A percentile compares a stretch with the other conserved stretches of the same genome.
Evolutionary conservation across 208 protist species (phyloP).

Genomic region (Leishmania arabica): DNA sequence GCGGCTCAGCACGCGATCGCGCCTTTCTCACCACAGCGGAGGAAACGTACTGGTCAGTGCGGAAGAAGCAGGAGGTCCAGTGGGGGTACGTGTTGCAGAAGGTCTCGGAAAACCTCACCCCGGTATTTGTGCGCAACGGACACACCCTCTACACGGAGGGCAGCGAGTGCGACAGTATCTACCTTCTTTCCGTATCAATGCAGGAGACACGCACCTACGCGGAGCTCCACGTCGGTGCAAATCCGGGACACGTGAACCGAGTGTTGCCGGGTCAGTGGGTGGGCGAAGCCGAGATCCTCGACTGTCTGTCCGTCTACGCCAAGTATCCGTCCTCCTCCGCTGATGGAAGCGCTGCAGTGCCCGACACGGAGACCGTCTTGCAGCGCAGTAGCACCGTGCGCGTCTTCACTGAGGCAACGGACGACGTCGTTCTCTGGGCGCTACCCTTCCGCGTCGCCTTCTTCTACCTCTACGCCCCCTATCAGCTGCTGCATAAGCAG

Average conservation of each 20-base stretch:
- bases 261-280: slow-evolving; percentile 42
- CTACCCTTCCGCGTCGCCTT: slow-evolving; percentile 45
- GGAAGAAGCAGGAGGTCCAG: slow-evolving; percentile 35
- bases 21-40: slow-evolving; percentile 45
- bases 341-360: background rate
- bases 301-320: slow-evolving; percentile 22
- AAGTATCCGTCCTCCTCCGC: background rate
- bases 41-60: slow-evolving; percentile 36
- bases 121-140: slow-evolving; percentile 2
- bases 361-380: background rate
- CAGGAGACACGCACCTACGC: slow-evolving; percentile 9
- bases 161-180: slow-evolving; percentile 24
- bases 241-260: slow-evolving; percentile 1
- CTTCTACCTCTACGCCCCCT: slow-evolving; percentile 46
- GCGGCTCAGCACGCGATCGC: slow-evolving; percentile 3
- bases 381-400: slow-evolving; percentile 25
- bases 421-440: slow-evolving; percentile 31
- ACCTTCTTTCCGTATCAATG: slow-evolving; percentile 33
- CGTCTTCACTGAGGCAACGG: background rate
- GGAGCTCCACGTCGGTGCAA: background rate
- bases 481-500: slow-evolving; percentile 35
- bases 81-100: slow-evolving; percentile 36
- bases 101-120: slow-evolving; percentile 24
- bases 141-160: slow-evolving; percentile 32
- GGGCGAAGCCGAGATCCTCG: slow-evolving; percentile 45